Percentiles rank a stretch among this genome's conserved stretches.
These are phyloP conservation scores for Lindgomyces ingoldianus DNA, from an alignment of 495 filamentous ascomycete species.

Conservation along the genomic window DNA sequence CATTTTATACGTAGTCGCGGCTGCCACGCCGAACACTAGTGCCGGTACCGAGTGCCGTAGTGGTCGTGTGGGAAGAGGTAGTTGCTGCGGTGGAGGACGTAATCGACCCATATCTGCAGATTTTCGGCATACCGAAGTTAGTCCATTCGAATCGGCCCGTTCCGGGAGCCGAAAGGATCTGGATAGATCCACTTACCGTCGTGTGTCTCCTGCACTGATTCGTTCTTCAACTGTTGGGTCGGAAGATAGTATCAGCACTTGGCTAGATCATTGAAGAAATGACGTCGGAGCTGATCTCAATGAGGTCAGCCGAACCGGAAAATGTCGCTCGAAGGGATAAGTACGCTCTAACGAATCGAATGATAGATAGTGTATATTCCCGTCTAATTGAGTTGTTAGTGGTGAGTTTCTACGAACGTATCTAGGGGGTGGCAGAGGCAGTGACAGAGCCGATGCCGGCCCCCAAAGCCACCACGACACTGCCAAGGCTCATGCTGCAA, in stretches of 20 bases:
- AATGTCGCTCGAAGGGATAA: not conserved
- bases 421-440: not conserved
- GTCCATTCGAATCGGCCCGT: not conserved
- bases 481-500: not conserved
- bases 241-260: not conserved
- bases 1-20: no score
- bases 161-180: not conserved
- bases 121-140: conserved; percentile 3
- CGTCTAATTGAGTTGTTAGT: no score
- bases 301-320: not conserved
- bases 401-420: no score
- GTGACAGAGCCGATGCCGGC: no score
- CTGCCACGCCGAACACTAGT: no score
- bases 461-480: not conserved
- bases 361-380: no score
- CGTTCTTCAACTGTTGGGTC: not conserved
- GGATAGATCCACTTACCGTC: not conserved
- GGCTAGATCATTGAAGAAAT: not conserved
- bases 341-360: not conserved
- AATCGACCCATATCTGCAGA: conserved; percentile 1
- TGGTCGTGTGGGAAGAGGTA: no score
- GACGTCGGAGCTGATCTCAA: not conserved
- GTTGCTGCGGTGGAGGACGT: no score
- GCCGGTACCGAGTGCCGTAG: no score
- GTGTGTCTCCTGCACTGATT: not conserved